Percentiles rank a stretch among this genome's conserved stretches.
Conservation (phyloP, 2,329 filamentous ascomycete species). For the Thelonectria rubi region DNA sequence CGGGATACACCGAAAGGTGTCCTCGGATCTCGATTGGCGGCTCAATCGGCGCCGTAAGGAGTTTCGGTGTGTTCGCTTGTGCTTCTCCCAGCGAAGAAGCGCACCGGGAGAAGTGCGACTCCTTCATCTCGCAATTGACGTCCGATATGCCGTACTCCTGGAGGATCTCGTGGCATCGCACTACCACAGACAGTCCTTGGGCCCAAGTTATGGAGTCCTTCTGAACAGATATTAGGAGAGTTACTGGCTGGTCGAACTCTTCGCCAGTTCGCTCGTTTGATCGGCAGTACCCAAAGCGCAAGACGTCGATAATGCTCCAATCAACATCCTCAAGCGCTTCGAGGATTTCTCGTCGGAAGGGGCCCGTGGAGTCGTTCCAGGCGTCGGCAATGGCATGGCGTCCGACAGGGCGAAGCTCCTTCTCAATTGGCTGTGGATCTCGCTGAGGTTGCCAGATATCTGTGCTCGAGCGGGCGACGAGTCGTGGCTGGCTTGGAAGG, state of each 20-base stretch:
- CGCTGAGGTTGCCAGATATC: background rate
- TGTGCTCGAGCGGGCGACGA: slow-evolving; percentile 16
- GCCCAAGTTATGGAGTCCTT: slow-evolving; percentile 5
- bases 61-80: background rate
- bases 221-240: slow-evolving; percentile 20
- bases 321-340: slow-evolving; percentile 2
- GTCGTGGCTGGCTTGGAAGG: slow-evolving; percentile 11
- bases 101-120: background rate
- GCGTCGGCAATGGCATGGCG: slow-evolving; percentile 3
- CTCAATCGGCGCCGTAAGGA: background rate
- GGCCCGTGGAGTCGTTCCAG: slow-evolving; percentile 13
- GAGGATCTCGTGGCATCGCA: slow-evolving; percentile 10
- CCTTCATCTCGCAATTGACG: slow-evolving; percentile 18
- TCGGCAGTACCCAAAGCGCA: background rate
- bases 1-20: background rate
- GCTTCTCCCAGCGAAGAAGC: too few relatives aligned
- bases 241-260: background rate
- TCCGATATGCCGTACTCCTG: slow-evolving; percentile 3
- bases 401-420: background rate
- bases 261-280: too few relatives aligned
- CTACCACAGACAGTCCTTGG: background rate
- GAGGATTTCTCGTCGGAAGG: slow-evolving; percentile 12
- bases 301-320: background rate
- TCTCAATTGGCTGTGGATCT: background rate
- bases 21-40: background rate